Percentiles rank a stretch among this genome's conserved stretches.
Evolutionary conservation across 768 basidiomycete species (phyloP).

Genomic region (Russula virescens): DNA sequence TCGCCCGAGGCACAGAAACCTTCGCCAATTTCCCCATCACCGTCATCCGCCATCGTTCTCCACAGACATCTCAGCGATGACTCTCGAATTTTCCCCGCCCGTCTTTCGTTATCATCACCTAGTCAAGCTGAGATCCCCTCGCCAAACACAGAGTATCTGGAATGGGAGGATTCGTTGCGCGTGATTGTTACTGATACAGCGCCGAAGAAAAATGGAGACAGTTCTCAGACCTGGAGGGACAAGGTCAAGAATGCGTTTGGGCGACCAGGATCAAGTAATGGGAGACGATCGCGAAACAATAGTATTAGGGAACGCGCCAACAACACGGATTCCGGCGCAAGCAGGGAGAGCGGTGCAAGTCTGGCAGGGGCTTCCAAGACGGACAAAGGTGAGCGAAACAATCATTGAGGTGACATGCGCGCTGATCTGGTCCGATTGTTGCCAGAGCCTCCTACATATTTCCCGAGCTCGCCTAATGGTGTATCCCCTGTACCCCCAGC

Average conservation of each 20-base stretch:
- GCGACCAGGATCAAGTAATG: conserved; percentile 57
- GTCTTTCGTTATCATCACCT: conserved; percentile 58
- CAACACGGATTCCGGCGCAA: conserved; percentile 44
- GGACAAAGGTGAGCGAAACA: conserved; percentile 19
- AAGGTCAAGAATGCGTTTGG: conserved; percentile 65
- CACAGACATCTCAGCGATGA: conserved; percentile 41
- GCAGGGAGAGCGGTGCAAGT: conserved; percentile 28
- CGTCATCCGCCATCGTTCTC: conserved; percentile 43
- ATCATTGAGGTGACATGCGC: background rate
- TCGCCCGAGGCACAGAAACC: conserved; percentile 44
- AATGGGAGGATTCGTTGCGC: conserved; percentile 30
- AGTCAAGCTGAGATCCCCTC: conserved; percentile 59
- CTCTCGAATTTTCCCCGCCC: conserved; percentile 54
- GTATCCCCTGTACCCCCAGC: conserved; percentile 76
- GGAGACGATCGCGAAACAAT: conserved; percentile 75
- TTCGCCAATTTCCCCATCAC: conserved; percentile 43
- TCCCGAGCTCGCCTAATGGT: conserved; percentile 49
- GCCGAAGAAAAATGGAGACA: conserved; percentile 54
- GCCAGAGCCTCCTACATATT: conserved; percentile 25
- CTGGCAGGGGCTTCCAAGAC: conserved; percentile 17
- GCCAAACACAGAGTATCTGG: conserved; percentile 28
- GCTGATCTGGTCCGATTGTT: background rate
- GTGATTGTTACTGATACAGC: conserved; percentile 30
- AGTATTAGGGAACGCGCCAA: conserved; percentile 64
- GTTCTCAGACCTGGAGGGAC: conserved; percentile 59